Evolutionary conservation across 2,329 filamentous ascomycete genomes (phyloP).

Genomic region (Plectosphaerella cucumerina): DNA sequence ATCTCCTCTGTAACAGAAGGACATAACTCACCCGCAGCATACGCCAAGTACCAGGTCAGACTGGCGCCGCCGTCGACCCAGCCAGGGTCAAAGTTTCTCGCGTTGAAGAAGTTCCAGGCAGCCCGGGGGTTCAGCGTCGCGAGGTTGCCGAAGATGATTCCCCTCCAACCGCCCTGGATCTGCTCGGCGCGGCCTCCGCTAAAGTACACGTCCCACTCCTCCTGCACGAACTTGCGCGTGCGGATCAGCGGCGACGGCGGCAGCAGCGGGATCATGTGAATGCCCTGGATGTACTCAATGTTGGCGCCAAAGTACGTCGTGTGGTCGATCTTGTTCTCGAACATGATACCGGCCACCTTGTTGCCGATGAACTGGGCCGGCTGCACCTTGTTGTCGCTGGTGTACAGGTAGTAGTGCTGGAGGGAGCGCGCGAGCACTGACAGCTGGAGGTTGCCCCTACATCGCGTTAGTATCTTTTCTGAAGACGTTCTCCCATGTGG

Average conservation of each 20-base stretch:
- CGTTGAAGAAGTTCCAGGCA: conserved; percentile 72
- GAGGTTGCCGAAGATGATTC: conserved; percentile 77
- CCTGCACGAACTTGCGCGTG: conserved; percentile 62
- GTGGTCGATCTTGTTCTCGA: conserved; percentile 95
- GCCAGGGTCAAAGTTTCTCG: conserved; percentile 57
- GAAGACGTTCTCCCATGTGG: neutral
- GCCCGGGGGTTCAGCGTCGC: conserved; percentile 68
- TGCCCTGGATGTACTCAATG: conserved; percentile 69
- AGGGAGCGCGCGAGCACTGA: conserved; percentile 71
- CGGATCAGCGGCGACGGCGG: conserved; percentile 67
- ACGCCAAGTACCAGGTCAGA: conserved; percentile 80
- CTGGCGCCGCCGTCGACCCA: conserved; percentile 81
- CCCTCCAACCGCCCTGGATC: conserved; percentile 76
- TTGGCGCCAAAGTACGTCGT: conserved; percentile 81
- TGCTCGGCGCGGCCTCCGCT: conserved; percentile 58
- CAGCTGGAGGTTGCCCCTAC: conserved; percentile 75
- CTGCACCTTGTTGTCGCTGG: conserved; percentile 61
- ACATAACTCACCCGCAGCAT: conserved; percentile 61
- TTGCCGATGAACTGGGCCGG: conserved; percentile 77
- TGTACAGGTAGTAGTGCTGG: conserved; percentile 79
- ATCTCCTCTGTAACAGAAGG: neutral
- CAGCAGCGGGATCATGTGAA: conserved; percentile 78
- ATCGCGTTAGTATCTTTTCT: conserved; percentile 1
- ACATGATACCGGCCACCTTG: conserved; percentile 68
- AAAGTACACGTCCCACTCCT: conserved; percentile 85